Evolutionary conservation across 148 eudicot genomes (phyloP), one percentile per base, ranked within the genome.

Genomic region (Dysphania ambrosioides): DNA sequence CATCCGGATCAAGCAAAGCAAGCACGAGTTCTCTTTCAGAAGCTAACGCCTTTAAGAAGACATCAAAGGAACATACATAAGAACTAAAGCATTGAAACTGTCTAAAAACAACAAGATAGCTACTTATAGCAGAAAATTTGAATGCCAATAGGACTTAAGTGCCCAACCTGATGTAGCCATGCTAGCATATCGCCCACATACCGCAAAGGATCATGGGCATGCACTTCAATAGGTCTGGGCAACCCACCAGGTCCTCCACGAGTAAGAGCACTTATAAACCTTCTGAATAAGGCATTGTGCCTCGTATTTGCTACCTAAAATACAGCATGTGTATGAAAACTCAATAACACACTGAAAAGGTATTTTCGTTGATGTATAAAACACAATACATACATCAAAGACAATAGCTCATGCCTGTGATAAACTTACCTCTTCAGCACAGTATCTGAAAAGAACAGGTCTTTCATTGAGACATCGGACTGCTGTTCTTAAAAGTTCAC

Each of bases 181-280:
- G 93, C 98, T 15, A 95, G 82, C 98, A 90, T 95, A 85, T 95
- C 98, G 64, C 98, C 97, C 38, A 95, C 96, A 81, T 95, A 95
- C 59, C 97, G 92, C 56, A 95, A 87, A 78, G 98, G 98, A 82
- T 95, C 98, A 84, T 95, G 96, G 63, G 98, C 98, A 85, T 95
- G 97, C 51, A 95, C 93, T 85, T 95, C 98, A 79, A 95, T 95
- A 82, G 98, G 97, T 82, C 98, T 87, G 77, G 98, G 98, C 83
- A 95, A 79, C 74, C 98, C 98, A 77, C 97, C 93, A 77, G 98
- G 98, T 77, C 98, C 98, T 73, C 98, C 98, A 83, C 98, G 98
- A 65, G 98, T 95, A 80, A 95, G 93, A 80, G 98, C 98, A 71
- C 92, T 92, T 66, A 95, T 92, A 83, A 95, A 95, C 83, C 96